These are phyloP conservation scores for Lithospermum erythrorhizon DNA, from an alignment of 257 asterid species.

Conservation along the genomic window DNA sequence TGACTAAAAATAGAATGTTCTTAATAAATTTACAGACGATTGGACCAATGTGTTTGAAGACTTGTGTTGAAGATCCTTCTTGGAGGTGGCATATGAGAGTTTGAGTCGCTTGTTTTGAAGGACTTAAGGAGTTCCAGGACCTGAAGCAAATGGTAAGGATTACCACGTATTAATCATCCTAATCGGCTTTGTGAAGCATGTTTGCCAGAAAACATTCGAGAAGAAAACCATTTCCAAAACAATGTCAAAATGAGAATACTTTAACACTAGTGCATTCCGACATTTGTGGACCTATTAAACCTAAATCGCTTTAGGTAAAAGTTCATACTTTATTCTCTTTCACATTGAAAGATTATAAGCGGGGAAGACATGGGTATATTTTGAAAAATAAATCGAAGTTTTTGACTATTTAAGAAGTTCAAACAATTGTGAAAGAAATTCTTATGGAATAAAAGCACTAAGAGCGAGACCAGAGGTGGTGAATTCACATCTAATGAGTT, in stretches of 20 bases:
- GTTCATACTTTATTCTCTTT: not conserved
- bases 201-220: not conserved
- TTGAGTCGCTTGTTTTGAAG: not conserved
- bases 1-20: constrained; percentile 1
- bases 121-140: no score
- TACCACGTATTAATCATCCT: no score
- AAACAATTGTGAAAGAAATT: no score
- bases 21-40: not conserved
- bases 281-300: not conserved
- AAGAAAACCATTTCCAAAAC: not conserved
- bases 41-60: not conserved
- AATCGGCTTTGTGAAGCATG: not conserved
- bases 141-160: no score
- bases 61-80: not conserved
- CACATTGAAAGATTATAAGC: not conserved
- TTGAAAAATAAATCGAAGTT: not conserved
- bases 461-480: no score
- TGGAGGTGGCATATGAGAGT: constrained; percentile 2
- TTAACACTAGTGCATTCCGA: not conserved
- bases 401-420: not conserved
- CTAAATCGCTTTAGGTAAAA: not conserved
- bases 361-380: not conserved
- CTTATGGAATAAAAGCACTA: no score
- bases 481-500: no score
- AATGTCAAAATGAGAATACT: not conserved